Evolutionary conservation across 306 rosid species (phyloP), one percentile per base, ranked within the genome.

Genomic region (Cicer yamashitae): DNA sequence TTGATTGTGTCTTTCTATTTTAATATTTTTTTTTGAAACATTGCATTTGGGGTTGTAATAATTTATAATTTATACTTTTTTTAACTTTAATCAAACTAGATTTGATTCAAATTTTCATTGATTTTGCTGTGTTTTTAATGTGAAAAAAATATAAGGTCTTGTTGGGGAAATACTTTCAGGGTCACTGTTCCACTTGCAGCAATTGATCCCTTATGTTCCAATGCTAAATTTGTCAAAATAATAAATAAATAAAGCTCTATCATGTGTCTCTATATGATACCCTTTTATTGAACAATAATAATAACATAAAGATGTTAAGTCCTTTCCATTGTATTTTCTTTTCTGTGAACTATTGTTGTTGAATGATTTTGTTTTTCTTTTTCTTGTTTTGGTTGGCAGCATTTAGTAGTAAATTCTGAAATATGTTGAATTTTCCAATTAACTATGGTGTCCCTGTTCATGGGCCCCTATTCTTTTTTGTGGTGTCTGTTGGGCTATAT

Each of bases 161-260:
- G 76, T 51, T 13, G 30, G 65, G 52, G 30, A 15, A 50, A 38
- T 12, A 10, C 0, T 10, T 64, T 53, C 65, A 30, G 34, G 73
- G 56, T 53, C 78, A 79, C 37, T 53, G 74, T 63, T 48, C 60
- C 17, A 44, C 60, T 63, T 71, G 67, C 51, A 52, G 78, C 56
- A 60, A 20, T 69, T 59, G 45, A 69, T 38, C 8, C 74, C 38
- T 73, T 61, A 38, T 77, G 70, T 68, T 57, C 64, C 59, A 14
- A 63, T 79, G 74, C 58, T 72, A 60, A 80, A 67, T 58, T 67
- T 73, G 83, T 73, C 54, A 73, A 78, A 70, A 61, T 44, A 40
- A 25, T 25, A 13, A 67, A 39, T 46, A 30, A 30, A 30, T 30
- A 30, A 30, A 30, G 34, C 5, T 30, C 34, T 30, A 3, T 30